Percentiles rank a stretch among this genome's conserved stretches.
Evolutionary conservation across 257 asterid species (phyloP).

Genomic region (Parsonsia alboflavescens): DNA sequence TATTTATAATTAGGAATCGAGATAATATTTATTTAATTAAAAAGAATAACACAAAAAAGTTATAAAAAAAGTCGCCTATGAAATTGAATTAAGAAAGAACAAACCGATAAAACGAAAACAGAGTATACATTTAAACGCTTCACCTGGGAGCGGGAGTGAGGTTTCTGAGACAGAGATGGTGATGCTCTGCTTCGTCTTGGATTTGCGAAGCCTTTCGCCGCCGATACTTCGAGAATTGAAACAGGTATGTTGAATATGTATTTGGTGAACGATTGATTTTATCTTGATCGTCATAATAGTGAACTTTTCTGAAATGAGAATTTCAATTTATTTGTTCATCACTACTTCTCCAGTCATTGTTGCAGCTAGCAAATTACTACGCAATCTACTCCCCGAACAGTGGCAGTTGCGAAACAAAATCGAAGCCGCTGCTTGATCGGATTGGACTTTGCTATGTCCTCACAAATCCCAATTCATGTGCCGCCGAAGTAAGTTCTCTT

Average conservation of each 20-base stretch:
- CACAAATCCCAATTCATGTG: slow-evolving; percentile 46
- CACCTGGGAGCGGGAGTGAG: not conserved
- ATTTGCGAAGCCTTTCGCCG: slow-evolving; percentile 69
- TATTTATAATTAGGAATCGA: too few relatives aligned
- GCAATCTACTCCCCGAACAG: slow-evolving; percentile 41
- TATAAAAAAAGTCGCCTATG: too few relatives aligned
- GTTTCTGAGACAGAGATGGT: slow-evolving; percentile 34
- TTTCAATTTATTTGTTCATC: slow-evolving; percentile 9
- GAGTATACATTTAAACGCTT: not conserved
- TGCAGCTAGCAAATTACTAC: slow-evolving; percentile 85
- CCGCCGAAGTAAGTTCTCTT: slow-evolving; percentile 49
- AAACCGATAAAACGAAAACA: too few relatives aligned
- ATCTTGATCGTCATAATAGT: not conserved
- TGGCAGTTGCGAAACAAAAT: slow-evolving; percentile 22
- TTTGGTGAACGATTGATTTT: slow-evolving; percentile 2
- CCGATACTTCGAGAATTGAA: slow-evolving; percentile 71
- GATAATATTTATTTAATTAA: too few relatives aligned
- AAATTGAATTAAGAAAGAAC: too few relatives aligned
- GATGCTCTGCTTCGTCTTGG: slow-evolving; percentile 74
- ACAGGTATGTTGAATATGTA: slow-evolving; percentile 43
- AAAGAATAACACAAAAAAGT: too few relatives aligned
- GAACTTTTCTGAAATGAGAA: slow-evolving; percentile 5
- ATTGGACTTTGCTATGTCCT: slow-evolving; percentile 70
- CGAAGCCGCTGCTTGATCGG: slow-evolving; percentile 61
- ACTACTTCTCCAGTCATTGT: slow-evolving; percentile 43